phyloP scores from a whole-genome alignment of 1,139 yeast genomes.

The Hyphopichia wangnamkhiaoensis region DNA sequence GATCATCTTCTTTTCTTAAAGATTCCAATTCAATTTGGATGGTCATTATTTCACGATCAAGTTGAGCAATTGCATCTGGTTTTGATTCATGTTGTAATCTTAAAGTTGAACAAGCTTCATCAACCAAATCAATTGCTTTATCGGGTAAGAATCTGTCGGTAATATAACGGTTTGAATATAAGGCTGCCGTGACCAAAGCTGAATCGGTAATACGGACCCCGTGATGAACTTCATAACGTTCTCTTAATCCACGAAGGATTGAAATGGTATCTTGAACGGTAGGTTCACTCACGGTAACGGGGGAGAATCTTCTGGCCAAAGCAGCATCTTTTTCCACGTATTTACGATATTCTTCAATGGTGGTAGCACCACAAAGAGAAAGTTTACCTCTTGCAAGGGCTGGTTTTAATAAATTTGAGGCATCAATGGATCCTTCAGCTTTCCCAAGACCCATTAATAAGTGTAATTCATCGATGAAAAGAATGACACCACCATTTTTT shows the following conservation, averaged over 20 bases:
- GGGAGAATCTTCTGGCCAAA: conserved; percentile 86
- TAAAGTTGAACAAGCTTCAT: conserved; percentile 95
- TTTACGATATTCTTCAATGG: conserved; percentile 81
- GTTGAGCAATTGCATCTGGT: conserved; percentile 89
- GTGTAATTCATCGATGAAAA: conserved; percentile 93
- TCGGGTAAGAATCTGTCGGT: conserved; percentile 93
- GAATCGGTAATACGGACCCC: conserved; percentile 96
- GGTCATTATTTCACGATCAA: conserved; percentile 90
- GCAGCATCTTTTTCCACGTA: conserved; percentile 94
- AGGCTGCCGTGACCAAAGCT: conserved; percentile 92
- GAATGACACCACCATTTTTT: conserved; percentile 72
- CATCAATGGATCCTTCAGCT: conserved; percentile 95
- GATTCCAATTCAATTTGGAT: conserved; percentile 94
- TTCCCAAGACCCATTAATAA: conserved; percentile 90
- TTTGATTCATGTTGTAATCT: conserved; percentile 94
- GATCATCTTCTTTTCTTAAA: conserved; percentile 87
- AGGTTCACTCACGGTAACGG: conserved; percentile 89
- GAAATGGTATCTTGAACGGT: conserved; percentile 89
- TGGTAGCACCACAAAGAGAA: conserved; percentile 96
- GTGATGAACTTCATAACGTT: conserved; percentile 93
- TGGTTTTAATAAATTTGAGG: conserved; percentile 89
- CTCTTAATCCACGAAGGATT: conserved; percentile 89
- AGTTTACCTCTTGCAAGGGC: conserved; percentile 91
- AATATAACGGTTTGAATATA: conserved; percentile 85
- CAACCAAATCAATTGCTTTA: conserved; percentile 93